Evolutionary conservation across 169 alveolate species (phyloP).

Genomic region (Eimeria zaria): DNA sequence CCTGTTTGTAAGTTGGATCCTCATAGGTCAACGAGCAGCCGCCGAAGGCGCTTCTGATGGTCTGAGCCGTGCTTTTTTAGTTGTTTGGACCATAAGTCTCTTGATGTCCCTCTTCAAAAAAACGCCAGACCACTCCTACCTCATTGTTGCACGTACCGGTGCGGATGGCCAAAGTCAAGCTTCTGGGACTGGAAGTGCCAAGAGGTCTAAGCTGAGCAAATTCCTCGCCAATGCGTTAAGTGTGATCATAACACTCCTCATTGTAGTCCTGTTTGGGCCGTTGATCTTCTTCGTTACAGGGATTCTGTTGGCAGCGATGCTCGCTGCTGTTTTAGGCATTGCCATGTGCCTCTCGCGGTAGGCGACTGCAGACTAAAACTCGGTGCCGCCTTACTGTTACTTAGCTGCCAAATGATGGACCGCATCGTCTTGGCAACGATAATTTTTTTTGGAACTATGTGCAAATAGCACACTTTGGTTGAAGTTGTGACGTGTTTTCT

Average conservation of each 20-base stretch:
- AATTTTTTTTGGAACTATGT: neutral
- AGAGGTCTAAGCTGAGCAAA: neutral
- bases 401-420: neutral
- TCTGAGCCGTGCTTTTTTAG: neutral
- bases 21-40: neutral
- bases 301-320: neutral
- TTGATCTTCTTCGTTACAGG: neutral
- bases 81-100: conserved; percentile 1
- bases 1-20: neutral
- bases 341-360: neutral
- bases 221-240: conserved; percentile 1
- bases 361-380: neutral
- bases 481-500: neutral
- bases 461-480: neutral
- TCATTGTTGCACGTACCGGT: neutral
- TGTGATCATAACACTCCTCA: neutral
- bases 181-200: neutral
- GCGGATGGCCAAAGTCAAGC: neutral
- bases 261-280: conserved; percentile 5
- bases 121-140: conserved; percentile 9
- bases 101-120: neutral
- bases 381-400: neutral
- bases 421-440: neutral
- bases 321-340: conserved; percentile 23
- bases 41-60: neutral